Conservation (phyloP, 2,329 filamentous ascomycete genomes). For the Ustulina deusta region DNA sequence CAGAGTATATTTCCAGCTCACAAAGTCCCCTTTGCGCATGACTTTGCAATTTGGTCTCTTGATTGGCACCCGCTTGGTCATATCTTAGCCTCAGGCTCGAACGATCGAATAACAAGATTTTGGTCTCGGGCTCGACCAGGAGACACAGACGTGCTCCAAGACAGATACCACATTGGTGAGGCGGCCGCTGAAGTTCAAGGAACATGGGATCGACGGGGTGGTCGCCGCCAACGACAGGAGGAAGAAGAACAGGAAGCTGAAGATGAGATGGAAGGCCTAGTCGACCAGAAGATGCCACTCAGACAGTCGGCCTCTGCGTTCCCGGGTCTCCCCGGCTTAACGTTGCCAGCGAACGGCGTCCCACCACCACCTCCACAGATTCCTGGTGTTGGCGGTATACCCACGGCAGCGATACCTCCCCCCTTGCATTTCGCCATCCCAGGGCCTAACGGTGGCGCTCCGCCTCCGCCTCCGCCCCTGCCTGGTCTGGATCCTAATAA, state of each 20-base stretch:
- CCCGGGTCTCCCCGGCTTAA: slow-evolving; percentile 68
- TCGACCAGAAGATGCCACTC: slow-evolving; percentile 86
- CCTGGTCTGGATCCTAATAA: slow-evolving; percentile 70
- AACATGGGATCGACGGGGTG: slow-evolving; percentile 88
- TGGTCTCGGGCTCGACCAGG: slow-evolving; percentile 93
- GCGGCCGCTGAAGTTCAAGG: slow-evolving; percentile 92
- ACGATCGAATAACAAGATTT: slow-evolving; percentile 96
- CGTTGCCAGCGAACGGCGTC: slow-evolving; percentile 54
- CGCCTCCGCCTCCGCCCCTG: slow-evolving; percentile 59
- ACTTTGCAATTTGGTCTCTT: slow-evolving; percentile 96
- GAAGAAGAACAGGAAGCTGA: slow-evolving; percentile 94
- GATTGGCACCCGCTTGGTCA: slow-evolving; percentile 98
- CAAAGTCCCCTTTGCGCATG: slow-evolving; percentile 86
- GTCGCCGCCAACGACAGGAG: slow-evolving; percentile 82
- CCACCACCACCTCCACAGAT: slow-evolving; percentile 53
- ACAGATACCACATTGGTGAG: slow-evolving; percentile 95
- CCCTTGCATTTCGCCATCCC: slow-evolving; percentile 68
- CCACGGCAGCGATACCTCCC: slow-evolving; percentile 52
- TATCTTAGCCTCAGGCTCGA: slow-evolving; percentile 93
- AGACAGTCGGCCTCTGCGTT: slow-evolving; percentile 64
- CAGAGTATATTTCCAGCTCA: slow-evolving; percentile 96
- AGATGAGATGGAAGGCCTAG: slow-evolving; percentile 91
- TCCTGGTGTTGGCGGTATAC: slow-evolving; percentile 50
- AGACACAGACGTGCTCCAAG: slow-evolving; percentile 85
- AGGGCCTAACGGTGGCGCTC: slow-evolving; percentile 43